Base-by-base conservation (phyloP, 2,329 filamentous ascomycete species). In the Ceratocystis harringtonii region DNA sequence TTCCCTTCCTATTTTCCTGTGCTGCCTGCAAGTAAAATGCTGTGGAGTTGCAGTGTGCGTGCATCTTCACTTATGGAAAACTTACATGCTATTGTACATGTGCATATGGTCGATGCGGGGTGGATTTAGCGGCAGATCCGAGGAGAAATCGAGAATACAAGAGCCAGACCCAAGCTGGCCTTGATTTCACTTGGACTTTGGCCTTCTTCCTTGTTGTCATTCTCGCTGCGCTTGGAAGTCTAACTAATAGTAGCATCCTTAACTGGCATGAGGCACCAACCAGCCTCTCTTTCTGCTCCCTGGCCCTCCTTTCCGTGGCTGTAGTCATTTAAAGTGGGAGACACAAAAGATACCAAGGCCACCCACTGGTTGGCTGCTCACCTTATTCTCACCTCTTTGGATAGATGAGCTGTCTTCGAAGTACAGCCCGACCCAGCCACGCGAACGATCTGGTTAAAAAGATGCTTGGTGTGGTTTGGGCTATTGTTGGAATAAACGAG, bases 81-180 rank as follows among this genome's bases (percentile, higher is more conserved):
- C 50, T 55, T 55, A 22, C 19, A 55, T 55, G 36, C 36, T 41
- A 41, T 41, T 41, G 36, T 8, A 41, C 36, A 55, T 25, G 50
- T 25, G 50, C 22, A 55, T 25, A 55, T 55, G 50, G 50, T 55
- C 50, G 17, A 55, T 55, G 50, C 50, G 50, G 50, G 50, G 50
- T 55, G 50, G 50, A 55, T 55, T 55, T 55, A 55, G 50, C 50
- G 50, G 50, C 22, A 55, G 50, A 55, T 55, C 50, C 50, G 50
- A 55, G 22, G 50, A 28, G 50, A 55, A 55, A 55, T 28, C 19
- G 50, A 55, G 45, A 48, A 19, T 48, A 48, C 19, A 48, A 48
- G 17, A 48, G 12, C 36, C 12, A 41, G 36, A 19, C 45, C 45
- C 50, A 55, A 12, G 12, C 50, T 28, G 22, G 6, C 50, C 50